Evolutionary conservation across 164 flowering plant species (phyloP).

Genomic region (Liquidambar formosana): DNA sequence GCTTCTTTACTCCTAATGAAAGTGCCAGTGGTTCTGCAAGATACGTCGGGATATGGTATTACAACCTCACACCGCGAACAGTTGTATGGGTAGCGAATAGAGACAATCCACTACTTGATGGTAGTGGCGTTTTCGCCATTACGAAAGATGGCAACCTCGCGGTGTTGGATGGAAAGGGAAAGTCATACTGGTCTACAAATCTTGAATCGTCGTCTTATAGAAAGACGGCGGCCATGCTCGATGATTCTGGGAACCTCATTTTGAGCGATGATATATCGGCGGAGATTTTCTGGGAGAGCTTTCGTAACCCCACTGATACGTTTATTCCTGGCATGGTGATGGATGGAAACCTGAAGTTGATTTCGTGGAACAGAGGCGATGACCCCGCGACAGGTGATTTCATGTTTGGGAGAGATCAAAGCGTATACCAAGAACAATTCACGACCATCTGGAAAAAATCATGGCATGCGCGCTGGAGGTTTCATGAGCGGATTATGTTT

Average conservation of each 20-base stretch:
- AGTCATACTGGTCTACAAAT: no score
- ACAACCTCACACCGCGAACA: no score
- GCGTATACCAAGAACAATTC: constrained; percentile 8
- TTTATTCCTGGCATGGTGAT: constrained; percentile 46
- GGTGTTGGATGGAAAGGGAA: constrained; percentile 15
- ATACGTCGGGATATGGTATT: no score
- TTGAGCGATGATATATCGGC: constrained; percentile 16
- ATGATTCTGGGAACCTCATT: no score
- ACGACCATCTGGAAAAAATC: constrained; percentile 22
- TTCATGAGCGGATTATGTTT: no score
- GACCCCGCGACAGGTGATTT: constrained; percentile 29
- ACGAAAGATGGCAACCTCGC: constrained; percentile 17
- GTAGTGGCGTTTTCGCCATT: constrained; percentile 9
- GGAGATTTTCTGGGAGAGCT: no score
- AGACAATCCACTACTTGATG: constrained; percentile 18
- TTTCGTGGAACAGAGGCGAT: constrained; percentile 25
- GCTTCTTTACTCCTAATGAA: no score
- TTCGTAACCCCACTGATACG: constrained; percentile 35
- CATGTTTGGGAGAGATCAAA: constrained; percentile 7
- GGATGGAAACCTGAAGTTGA: constrained; percentile 9
- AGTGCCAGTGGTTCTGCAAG: no score
- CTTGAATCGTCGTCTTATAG: neutral
- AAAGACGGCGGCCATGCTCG: constrained; percentile 17
- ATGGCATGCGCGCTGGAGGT: neutral
- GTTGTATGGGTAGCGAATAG: no score